Percentiles rank a stretch among this genome's conserved stretches.
Evolutionary conservation across 2,329 filamentous ascomycete genomes (phyloP).

Genomic region (Venturia effusa): DNA sequence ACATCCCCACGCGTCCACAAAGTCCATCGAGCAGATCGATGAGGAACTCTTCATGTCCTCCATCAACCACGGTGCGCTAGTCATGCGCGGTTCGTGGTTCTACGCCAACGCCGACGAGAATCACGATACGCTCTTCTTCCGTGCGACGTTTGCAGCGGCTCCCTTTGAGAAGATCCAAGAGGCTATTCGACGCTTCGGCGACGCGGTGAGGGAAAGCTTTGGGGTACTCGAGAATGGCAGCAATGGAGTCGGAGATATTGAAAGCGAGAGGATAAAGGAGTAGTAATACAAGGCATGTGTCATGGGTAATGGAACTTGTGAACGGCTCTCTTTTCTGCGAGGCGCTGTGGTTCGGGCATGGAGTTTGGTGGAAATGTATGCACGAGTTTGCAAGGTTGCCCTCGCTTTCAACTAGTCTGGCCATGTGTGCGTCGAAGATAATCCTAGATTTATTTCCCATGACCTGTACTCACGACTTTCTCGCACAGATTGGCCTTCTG

Average conservation of each 20-base stretch:
- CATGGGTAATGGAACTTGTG: background rate
- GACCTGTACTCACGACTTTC: background rate
- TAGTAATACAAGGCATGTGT: background rate
- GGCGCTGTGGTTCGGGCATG: background rate
- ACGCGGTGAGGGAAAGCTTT: slow-evolving; percentile 56
- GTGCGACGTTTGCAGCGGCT: slow-evolving; percentile 80
- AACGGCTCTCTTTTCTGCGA: background rate
- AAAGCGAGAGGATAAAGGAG: background rate
- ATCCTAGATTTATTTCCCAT: background rate
- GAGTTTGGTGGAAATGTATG: too few species aligned
- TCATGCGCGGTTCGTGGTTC: slow-evolving; percentile 88
- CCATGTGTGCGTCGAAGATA: background rate
- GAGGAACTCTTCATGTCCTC: slow-evolving; percentile 73
- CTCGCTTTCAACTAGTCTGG: background rate
- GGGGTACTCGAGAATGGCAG: slow-evolving; percentile 22
- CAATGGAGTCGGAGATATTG: background rate
- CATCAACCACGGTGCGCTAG: slow-evolving; percentile 66
- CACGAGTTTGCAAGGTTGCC: background rate
- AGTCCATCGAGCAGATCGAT: slow-evolving; percentile 56
- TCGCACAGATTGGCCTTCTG: background rate
- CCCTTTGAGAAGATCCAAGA: slow-evolving; percentile 40
- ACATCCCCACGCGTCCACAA: slow-evolving; percentile 47
- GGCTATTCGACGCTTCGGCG: slow-evolving; percentile 54
- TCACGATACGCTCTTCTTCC: slow-evolving; percentile 65
- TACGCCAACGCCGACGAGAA: slow-evolving; percentile 55